A percentile compares a stretch with the other conserved stretches of the same genome.
Conservation (phyloP, 2,329 filamentous ascomycete species). For the Balansia obtecta region DNA sequence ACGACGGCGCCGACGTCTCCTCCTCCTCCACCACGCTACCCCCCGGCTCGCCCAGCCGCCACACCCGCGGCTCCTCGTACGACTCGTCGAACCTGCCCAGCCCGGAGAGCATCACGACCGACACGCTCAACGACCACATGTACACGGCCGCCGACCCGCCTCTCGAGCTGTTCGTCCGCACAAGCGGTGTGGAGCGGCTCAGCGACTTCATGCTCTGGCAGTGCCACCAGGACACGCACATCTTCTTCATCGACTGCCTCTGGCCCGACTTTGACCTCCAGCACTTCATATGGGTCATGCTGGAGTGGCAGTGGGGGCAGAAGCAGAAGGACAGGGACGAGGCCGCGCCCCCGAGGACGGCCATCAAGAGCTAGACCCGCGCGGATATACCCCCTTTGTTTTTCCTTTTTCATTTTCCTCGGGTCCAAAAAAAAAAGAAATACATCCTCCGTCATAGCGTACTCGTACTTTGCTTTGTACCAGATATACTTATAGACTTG, state of each 20-base stretch:
- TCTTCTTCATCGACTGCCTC: slow-evolving; percentile 82
- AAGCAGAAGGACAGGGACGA: slow-evolving; percentile 44
- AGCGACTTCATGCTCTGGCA: slow-evolving; percentile 99
- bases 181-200: slow-evolving; percentile 81
- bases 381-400: neutral
- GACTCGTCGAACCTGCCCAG: slow-evolving; percentile 41
- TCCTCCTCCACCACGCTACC: slow-evolving; percentile 46
- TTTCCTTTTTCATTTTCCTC: neutral
- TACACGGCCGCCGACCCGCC: slow-evolving; percentile 80
- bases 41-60: slow-evolving; percentile 38
- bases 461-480: no score
- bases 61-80: slow-evolving; percentile 18
- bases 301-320: slow-evolving; percentile 73
- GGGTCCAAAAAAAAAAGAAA: no score
- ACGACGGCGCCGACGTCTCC: slow-evolving; percentile 34
- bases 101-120: slow-evolving; percentile 74
- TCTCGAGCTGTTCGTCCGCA: slow-evolving; percentile 80
- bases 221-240: slow-evolving; percentile 81
- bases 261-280: slow-evolving; percentile 96
- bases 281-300: slow-evolving; percentile 80
- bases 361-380: slow-evolving; percentile 1
- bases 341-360: slow-evolving; percentile 8
- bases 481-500: no score
- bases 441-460: no score
- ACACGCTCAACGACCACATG: slow-evolving; percentile 74